Evolutionary conservation across 768 basidiomycete genomes (phyloP).

Genomic region (Hypsizygus marmoreus): DNA sequence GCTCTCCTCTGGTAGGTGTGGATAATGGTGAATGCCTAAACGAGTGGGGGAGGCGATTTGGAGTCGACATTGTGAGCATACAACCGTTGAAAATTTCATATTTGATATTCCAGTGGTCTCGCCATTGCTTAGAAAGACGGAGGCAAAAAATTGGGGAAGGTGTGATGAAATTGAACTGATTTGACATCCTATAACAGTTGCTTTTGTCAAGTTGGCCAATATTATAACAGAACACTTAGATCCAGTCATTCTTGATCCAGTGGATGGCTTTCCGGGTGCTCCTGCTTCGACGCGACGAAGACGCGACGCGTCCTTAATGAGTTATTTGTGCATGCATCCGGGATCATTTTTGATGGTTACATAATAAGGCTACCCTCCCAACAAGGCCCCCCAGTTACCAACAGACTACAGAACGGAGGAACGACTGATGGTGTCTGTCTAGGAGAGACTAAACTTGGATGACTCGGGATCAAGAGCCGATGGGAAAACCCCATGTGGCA

Average conservation of each 20-base stretch:
- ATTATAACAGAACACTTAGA: not conserved
- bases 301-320: constrained; percentile 5
- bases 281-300: no score
- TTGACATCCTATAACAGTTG: no score
- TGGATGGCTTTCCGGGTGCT: not conserved
- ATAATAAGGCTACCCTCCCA: constrained; percentile 4
- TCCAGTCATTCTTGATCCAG: not conserved
- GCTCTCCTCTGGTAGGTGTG: not conserved
- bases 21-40: not conserved
- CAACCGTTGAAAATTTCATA: not conserved
- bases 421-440: no score
- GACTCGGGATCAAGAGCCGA: no score
- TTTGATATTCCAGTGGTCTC: no score
- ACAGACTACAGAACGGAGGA: constrained; percentile 5
- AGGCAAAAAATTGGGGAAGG: no score
- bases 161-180: no score
- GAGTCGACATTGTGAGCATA: not conserved
- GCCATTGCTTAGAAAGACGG: not conserved
- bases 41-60: not conserved
- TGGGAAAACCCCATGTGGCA: no score
- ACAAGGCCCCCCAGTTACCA: not conserved
- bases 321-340: constrained; percentile 2
- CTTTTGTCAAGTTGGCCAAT: no score
- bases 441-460: no score
- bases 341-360: constrained; percentile 3